These are phyloP conservation scores for Starmerella vaccinii DNA, from an alignment of 805 yeast genomes.

Conservation along the genomic window DNA sequence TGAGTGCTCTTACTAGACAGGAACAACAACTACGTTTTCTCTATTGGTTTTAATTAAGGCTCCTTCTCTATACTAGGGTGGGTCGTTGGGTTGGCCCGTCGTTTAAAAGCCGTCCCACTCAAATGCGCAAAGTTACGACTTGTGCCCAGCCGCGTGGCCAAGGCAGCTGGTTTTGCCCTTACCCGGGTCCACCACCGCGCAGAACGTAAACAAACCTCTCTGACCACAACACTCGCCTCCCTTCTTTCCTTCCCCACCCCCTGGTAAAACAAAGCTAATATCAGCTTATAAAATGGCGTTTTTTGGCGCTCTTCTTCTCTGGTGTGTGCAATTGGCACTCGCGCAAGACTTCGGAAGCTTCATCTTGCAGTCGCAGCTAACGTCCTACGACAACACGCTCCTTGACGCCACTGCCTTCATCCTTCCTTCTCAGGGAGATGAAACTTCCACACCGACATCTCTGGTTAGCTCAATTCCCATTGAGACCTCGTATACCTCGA, in stretches of 20 bases:
- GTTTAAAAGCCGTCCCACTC: too few relatives aligned
- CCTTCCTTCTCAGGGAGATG: background rate
- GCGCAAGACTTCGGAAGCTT: constrained; percentile 16
- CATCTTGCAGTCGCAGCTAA: constrained; percentile 6
- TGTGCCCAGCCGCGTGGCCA: background rate
- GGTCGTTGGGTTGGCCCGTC: too few relatives aligned
- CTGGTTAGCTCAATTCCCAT: background rate
- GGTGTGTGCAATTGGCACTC: background rate
- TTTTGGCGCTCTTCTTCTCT: background rate
- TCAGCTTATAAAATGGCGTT: background rate
- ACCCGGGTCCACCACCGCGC: constrained; percentile 3
- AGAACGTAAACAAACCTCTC: constrained; percentile 3
- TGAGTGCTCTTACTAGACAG: too few relatives aligned
- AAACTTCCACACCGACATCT: background rate
- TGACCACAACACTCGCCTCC: background rate
- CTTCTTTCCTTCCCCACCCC: background rate
- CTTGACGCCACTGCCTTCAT: constrained; percentile 11
- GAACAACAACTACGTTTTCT: too few relatives aligned
- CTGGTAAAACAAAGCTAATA: background rate
- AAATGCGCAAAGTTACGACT: too few relatives aligned
- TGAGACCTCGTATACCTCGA: background rate
- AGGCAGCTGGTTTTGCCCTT: background rate
- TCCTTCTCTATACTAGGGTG: too few relatives aligned
- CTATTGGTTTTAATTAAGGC: too few relatives aligned
- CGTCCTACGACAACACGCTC: constrained; percentile 17